These are phyloP conservation scores for Cornus suecica DNA, from an alignment of 148 eudicot genomes.

Conservation along the genomic window DNA sequence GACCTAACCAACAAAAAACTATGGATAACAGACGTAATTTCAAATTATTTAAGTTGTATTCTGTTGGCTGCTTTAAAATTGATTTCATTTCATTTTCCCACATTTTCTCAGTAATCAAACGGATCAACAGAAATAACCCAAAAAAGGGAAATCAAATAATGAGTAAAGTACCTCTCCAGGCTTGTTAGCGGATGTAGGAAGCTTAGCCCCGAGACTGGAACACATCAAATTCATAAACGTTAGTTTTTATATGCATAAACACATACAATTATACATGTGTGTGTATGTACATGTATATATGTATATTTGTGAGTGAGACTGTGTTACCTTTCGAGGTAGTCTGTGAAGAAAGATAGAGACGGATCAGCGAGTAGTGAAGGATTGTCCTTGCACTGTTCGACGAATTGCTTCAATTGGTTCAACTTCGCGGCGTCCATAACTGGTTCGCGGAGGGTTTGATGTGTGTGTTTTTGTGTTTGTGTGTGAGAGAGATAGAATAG, in stretches of 20 bases:
- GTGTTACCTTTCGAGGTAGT: slow-evolving; percentile 66
- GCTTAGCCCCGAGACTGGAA: slow-evolving; percentile 62
- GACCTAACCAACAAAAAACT: neutral
- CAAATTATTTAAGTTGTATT: neutral
- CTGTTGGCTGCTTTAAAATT: neutral
- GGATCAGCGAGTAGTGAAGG: slow-evolving; percentile 68
- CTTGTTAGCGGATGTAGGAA: slow-evolving; percentile 44
- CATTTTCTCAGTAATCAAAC: neutral
- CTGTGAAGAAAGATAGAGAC: slow-evolving; percentile 82
- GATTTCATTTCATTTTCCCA: neutral
- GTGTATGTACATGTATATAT: too few relatives aligned
- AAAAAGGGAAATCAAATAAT: neutral
- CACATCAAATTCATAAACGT: neutral
- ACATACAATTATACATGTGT: neutral
- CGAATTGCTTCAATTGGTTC: slow-evolving; percentile 54
- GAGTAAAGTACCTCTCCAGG: slow-evolving; percentile 27
- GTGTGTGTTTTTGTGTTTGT: neutral
- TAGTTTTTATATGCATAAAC: neutral
- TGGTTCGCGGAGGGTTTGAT: neutral
- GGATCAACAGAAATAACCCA: neutral
- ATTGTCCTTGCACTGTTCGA: slow-evolving; percentile 59
- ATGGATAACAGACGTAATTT: neutral
- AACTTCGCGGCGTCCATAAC: slow-evolving; percentile 62
- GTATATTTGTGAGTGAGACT: neutral
- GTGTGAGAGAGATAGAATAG: neutral